Conservation (phyloP, 2,329 filamentous ascomycete species). For the Trichoderma pleuroti region DNA sequence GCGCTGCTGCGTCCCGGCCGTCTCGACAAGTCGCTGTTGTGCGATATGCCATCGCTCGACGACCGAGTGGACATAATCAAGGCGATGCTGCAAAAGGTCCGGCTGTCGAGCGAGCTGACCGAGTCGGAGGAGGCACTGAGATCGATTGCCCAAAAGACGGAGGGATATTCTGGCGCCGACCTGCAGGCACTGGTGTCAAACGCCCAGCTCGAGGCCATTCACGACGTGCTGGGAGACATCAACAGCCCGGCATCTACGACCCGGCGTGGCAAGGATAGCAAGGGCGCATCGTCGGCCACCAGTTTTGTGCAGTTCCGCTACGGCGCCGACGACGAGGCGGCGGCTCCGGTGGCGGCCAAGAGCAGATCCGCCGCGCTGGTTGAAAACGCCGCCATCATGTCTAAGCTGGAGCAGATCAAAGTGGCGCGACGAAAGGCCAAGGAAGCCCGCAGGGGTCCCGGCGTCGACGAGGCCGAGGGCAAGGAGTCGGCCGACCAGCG, state of each 20-base stretch:
- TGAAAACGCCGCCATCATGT: slow-evolving; percentile 72
- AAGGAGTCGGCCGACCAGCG: slow-evolving; percentile 40
- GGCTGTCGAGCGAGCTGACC: slow-evolving; percentile 64
- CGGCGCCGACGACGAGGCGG: slow-evolving; percentile 52
- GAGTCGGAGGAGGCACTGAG: slow-evolving; percentile 53
- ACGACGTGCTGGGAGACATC: slow-evolving; percentile 69
- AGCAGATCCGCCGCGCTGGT: slow-evolving; percentile 57
- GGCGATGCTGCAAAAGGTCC: slow-evolving; percentile 78
- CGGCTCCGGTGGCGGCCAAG: slow-evolving; percentile 42
- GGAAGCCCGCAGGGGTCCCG: slow-evolving; percentile 31
- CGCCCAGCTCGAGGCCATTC: slow-evolving; percentile 93
- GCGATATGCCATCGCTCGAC: slow-evolving; percentile 75
- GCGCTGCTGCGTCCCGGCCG: slow-evolving; percentile 87
- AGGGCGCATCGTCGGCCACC: slow-evolving; percentile 36
- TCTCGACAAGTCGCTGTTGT: slow-evolving; percentile 88
- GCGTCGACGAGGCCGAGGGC: slow-evolving; percentile 26
- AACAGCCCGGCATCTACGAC: slow-evolving; percentile 46
- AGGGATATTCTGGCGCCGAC: slow-evolving; percentile 92
- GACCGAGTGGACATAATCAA: slow-evolving; percentile 86
- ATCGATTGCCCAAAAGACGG: slow-evolving; percentile 76
- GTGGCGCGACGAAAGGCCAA: slow-evolving; percentile 54
- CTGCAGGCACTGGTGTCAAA: slow-evolving; percentile 94
- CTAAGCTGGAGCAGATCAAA: slow-evolving; percentile 81
- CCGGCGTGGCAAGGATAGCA: slow-evolving; percentile 35
- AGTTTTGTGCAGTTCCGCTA: slow-evolving; percentile 84